phyloP scores from a whole-genome alignment of 2,329 filamentous ascomycete species.

The Phaeosphaeriaceae sp. region DNA sequence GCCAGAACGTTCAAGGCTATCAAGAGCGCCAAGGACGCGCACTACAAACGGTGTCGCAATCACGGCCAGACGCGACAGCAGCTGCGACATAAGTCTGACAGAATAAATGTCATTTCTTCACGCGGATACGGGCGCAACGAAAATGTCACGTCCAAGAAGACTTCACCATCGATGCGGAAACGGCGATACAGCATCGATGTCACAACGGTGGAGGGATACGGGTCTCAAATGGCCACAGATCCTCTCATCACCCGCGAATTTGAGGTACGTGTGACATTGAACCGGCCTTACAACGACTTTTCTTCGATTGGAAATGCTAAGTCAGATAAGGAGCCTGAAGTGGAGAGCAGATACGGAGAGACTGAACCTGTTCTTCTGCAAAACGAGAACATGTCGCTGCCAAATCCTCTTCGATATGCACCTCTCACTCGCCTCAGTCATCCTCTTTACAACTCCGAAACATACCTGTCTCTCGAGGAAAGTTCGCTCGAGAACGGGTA shows the following conservation, averaged over 20 bases:
- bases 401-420: background rate
- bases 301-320: background rate
- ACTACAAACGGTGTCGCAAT: background rate
- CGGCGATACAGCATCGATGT: slow-evolving; percentile 36
- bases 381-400: background rate
- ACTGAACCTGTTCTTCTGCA: background rate
- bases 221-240: background rate
- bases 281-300: background rate
- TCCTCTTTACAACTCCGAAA: slow-evolving; percentile 5
- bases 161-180: slow-evolving; percentile 13
- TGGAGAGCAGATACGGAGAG: background rate
- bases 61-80: background rate
- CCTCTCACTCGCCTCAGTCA: background rate
- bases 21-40: background rate
- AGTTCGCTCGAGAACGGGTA: slow-evolving; percentile 18
- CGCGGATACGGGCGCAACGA: slow-evolving; percentile 21
- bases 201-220: background rate
- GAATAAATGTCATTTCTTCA: slow-evolving; percentile 14
- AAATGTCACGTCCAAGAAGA: slow-evolving; percentile 17
- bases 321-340: background rate
- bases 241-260: background rate
- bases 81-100: background rate
- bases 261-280: background rate
- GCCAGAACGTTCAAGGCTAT: background rate
- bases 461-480: slow-evolving; percentile 22